phyloP scores from a whole-genome alignment of 2,329 filamentous ascomycete genomes.

The Fusarium clavum region DNA sequence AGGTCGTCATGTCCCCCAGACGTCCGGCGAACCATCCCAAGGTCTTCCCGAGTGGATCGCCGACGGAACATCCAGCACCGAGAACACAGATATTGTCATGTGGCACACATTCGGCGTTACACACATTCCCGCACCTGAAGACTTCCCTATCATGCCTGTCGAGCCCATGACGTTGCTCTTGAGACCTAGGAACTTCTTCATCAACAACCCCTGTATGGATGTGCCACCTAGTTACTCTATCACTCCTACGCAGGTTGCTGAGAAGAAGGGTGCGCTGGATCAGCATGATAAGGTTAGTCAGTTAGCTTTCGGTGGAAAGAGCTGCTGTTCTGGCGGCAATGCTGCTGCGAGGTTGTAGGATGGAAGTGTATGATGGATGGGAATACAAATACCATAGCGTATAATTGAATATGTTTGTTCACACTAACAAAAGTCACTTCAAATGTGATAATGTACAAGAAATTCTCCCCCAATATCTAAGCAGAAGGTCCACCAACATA shows the following conservation, averaged over 20 bases:
- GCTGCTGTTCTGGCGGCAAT: slow-evolving; percentile 27
- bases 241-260: slow-evolving; percentile 47
- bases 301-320: slow-evolving; percentile 43
- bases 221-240: slow-evolving; percentile 69
- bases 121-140: slow-evolving; percentile 89
- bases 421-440: background rate
- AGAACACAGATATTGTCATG: slow-evolving; percentile 86
- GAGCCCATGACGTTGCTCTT: slow-evolving; percentile 86
- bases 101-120: slow-evolving; percentile 96
- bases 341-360: slow-evolving; percentile 29
- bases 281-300: slow-evolving; percentile 40
- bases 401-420: background rate
- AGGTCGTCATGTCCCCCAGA: slow-evolving; percentile 88
- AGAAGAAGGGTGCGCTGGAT: slow-evolving; percentile 41
- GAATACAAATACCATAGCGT: slow-evolving; percentile 13
- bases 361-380: background rate
- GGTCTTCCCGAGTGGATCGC: slow-evolving; percentile 84
- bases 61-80: slow-evolving; percentile 74
- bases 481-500: slow-evolving; percentile 41
- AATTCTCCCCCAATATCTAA: background rate
- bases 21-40: slow-evolving; percentile 79
- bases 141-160: slow-evolving; percentile 92
- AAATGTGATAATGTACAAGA: slow-evolving; percentile 4
- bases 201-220: slow-evolving; percentile 81
- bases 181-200: slow-evolving; percentile 85